These are phyloP conservation scores for Lactifluus pinguis DNA, from an alignment of 768 basidiomycete species.

Conservation along the genomic window DNA sequence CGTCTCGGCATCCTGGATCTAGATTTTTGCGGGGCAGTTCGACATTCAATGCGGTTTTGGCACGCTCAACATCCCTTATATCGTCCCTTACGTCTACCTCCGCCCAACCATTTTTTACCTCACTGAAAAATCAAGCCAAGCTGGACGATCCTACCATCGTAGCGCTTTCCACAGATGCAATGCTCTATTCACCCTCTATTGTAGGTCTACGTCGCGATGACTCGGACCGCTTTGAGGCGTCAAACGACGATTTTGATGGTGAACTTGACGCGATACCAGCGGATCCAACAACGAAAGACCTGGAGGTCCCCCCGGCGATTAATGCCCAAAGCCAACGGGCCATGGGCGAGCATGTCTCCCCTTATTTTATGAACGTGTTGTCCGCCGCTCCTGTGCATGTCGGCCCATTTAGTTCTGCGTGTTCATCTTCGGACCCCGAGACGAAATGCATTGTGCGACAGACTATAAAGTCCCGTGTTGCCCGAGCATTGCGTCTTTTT, in stretches of 20 bases:
- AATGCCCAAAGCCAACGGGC: conserved; percentile 15
- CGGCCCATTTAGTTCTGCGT: background rate
- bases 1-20: conserved; percentile 11
- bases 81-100: conserved; percentile 9
- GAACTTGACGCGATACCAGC: conserved; percentile 19
- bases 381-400: conserved; percentile 6
- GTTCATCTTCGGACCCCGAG: background rate
- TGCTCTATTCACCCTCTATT: conserved; percentile 16
- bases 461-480: conserved; percentile 12
- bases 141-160: background rate
- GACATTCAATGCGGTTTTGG: conserved; percentile 3
- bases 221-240: conserved; percentile 10
- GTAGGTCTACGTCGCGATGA: conserved; percentile 19
- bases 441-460: background rate
- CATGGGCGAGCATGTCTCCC: conserved; percentile 18
- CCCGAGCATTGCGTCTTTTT: conserved; percentile 7
- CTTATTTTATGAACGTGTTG: conserved; percentile 18
- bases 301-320: conserved; percentile 15
- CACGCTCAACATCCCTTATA: conserved; percentile 16
- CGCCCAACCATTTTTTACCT: conserved; percentile 6
- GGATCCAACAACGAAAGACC: conserved; percentile 17
- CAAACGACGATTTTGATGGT: conserved; percentile 13
- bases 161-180: conserved; percentile 3
- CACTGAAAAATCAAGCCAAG: conserved; percentile 2
- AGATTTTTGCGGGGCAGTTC: conserved; percentile 13